Evolutionary conservation across 2,329 filamentous ascomycete genomes (phyloP).

Genomic region (Colletotrichum spinosum): DNA sequence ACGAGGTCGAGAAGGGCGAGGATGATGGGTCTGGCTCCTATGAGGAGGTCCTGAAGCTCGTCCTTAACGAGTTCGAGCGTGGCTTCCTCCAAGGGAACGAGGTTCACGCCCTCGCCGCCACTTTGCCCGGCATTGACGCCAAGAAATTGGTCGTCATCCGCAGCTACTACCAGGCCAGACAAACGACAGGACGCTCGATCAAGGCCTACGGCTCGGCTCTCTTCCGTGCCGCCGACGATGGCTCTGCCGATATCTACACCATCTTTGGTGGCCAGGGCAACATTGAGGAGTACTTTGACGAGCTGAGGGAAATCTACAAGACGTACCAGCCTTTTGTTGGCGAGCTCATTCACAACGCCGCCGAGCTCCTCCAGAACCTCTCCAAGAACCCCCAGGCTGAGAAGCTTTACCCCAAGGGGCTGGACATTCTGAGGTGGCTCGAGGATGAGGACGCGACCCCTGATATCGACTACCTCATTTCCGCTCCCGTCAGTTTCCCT

Average conservation of each 20-base stretch:
- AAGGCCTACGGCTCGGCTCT: slow-evolving; percentile 95
- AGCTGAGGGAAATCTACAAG: slow-evolving; percentile 89
- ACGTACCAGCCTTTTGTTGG: slow-evolving; percentile 93
- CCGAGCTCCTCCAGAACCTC: slow-evolving; percentile 87
- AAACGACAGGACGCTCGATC: slow-evolving; percentile 85
- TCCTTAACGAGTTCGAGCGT: slow-evolving; percentile 96
- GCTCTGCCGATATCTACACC: slow-evolving; percentile 86
- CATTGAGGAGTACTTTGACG: slow-evolving; percentile 99
- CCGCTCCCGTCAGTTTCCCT: slow-evolving; percentile 94
- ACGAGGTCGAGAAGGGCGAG: slow-evolving; percentile 91
- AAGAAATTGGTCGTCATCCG: slow-evolving; percentile 93
- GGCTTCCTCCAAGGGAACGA: slow-evolving; percentile 96
- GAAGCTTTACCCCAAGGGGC: slow-evolving; percentile 97
- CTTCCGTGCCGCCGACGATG: slow-evolving; percentile 87
- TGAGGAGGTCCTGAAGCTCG: slow-evolving; percentile 90
- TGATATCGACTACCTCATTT: slow-evolving; percentile 93
- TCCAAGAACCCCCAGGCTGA: slow-evolving; percentile 86
- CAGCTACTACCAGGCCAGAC: slow-evolving; percentile 91
- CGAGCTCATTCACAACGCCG: slow-evolving; percentile 83
- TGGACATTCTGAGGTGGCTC: slow-evolving; percentile 95
- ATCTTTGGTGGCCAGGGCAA: slow-evolving; percentile 98
- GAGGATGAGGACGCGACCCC: slow-evolving; percentile 90
- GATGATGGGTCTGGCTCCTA: slow-evolving; percentile 90
- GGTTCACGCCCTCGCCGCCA: slow-evolving; percentile 88
- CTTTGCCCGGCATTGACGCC: slow-evolving; percentile 86